These are phyloP conservation scores for Centrapalus pauciflorus DNA, from an alignment of 129 eudicot genomes.

Conservation along the genomic window DNA sequence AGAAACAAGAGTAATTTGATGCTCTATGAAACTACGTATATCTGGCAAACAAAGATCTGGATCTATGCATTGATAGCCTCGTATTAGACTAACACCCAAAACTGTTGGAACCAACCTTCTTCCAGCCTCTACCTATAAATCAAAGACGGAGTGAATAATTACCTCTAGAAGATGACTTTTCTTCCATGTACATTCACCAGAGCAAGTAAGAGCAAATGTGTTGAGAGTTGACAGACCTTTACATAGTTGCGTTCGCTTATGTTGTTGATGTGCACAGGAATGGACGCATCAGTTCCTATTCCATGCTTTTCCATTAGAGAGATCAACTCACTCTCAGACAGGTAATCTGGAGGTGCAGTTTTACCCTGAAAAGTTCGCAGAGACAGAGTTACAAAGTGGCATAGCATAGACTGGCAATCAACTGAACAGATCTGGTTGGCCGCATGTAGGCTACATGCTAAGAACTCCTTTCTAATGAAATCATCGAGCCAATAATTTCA, in stretches of 20 bases:
- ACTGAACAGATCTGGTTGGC: too few relatives aligned
- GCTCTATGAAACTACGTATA: conserved; percentile 87
- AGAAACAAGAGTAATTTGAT: conserved; percentile 79
- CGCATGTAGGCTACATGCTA: too few relatives aligned
- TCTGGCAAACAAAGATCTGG: conserved; percentile 96
- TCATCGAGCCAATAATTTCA: neutral
- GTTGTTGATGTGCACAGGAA: conserved; percentile 90
- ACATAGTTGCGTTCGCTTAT: conserved; percentile 96
- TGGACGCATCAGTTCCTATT: conserved; percentile 96
- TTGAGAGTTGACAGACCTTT: conserved; percentile 44
- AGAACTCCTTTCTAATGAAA: neutral
- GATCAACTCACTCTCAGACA: conserved; percentile 86
- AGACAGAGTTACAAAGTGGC: neutral
- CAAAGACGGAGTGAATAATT: neutral
- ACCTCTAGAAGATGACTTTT: neutral
- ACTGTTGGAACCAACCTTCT: conserved; percentile 84
- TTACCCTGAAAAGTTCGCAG: conserved; percentile 48
- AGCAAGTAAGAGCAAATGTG: neutral
- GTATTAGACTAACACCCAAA: conserved; percentile 71
- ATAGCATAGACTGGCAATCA: neutral
- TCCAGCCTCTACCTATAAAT: conserved; percentile 79
- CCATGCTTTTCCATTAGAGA: conserved; percentile 92
- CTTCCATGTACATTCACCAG: neutral
- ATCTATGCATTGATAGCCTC: conserved; percentile 94
- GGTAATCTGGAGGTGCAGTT: conserved; percentile 84